Conservation (phyloP, 345 rosid genomes). For the Boechera divaricarpa region DNA sequence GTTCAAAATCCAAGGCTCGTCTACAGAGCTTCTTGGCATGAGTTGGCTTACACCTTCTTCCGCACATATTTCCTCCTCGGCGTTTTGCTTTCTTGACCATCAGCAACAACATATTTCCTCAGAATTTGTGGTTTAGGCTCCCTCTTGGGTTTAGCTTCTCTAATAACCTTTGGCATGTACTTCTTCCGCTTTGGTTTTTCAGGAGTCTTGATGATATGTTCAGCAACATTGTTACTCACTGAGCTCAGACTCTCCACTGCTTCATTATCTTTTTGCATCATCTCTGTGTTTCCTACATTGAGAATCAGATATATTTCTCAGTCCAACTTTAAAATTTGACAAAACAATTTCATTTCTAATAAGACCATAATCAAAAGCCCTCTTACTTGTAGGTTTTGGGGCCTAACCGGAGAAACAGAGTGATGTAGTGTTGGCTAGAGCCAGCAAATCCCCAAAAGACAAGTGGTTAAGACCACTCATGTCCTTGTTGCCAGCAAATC, state of each 20-base stretch:
- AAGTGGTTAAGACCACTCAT: slow-evolving; percentile 39
- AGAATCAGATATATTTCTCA: neutral
- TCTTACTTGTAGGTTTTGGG: slow-evolving; percentile 20
- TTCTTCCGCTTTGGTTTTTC: slow-evolving; percentile 75
- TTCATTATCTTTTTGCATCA: slow-evolving; percentile 33
- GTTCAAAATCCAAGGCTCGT: slow-evolving; percentile 59
- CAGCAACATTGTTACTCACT: slow-evolving; percentile 47
- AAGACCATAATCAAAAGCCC: neutral
- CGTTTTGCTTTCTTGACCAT: slow-evolving; percentile 48
- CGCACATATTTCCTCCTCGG: slow-evolving; percentile 64
- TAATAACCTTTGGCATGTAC: slow-evolving; percentile 81
- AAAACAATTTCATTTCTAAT: neutral
- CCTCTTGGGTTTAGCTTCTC: slow-evolving; percentile 58
- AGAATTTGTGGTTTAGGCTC: slow-evolving; percentile 38
- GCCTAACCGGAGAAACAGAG: slow-evolving; percentile 1
- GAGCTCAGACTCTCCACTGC: slow-evolving; percentile 15
- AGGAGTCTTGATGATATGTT: slow-evolving; percentile 59
- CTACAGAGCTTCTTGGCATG: slow-evolving; percentile 57
- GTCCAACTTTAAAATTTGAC: neutral
- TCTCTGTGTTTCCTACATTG: slow-evolving; percentile 29
- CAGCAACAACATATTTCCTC: slow-evolving; percentile 43
- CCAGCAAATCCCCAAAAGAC: slow-evolving; percentile 57
- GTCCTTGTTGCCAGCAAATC: slow-evolving; percentile 28
- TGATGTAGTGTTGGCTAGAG: slow-evolving; percentile 59
- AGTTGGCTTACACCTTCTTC: slow-evolving; percentile 41